These are phyloP conservation scores for Candida gorgasii DNA, from an alignment of 805 yeast genomes.

Conservation along the genomic window DNA sequence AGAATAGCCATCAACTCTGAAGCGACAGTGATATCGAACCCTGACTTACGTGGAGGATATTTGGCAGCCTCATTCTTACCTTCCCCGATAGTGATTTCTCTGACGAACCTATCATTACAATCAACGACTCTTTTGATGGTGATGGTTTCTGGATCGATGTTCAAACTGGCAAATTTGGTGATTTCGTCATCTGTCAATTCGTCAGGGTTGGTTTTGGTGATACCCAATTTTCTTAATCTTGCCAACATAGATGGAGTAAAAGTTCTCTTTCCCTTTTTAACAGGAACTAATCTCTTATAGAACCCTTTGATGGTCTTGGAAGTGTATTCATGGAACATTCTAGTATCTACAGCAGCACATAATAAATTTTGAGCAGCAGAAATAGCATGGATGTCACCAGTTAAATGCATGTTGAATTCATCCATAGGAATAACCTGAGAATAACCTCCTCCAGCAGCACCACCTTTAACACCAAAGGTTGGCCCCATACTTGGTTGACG, in stretches of 20 bases:
- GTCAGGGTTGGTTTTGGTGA: conserved; percentile 75
- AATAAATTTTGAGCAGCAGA: conserved; percentile 78
- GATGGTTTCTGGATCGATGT: conserved; percentile 86
- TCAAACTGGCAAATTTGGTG: conserved; percentile 72
- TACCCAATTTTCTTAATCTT: conserved; percentile 80
- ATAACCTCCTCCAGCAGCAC: conserved; percentile 91
- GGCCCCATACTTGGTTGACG: conserved; percentile 92
- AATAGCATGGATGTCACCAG: conserved; percentile 86
- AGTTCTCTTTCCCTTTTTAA: conserved; percentile 73
- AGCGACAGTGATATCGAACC: conserved; percentile 96
- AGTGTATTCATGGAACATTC: conserved; percentile 81
- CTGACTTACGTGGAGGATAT: conserved; percentile 81
- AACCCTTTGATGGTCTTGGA: conserved; percentile 77
- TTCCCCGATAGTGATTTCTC: conserved; percentile 87
- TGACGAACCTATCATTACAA: conserved; percentile 86
- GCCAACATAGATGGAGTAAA: conserved; percentile 79
- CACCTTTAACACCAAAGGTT: conserved; percentile 85
- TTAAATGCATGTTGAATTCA: conserved; percentile 81
- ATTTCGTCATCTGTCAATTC: conserved; percentile 78
- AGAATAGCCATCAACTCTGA: conserved; percentile 95
- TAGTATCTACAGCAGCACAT: conserved; percentile 84
- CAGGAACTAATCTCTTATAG: conserved; percentile 83
- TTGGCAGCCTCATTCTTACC: conserved; percentile 83
- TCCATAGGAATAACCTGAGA: conserved; percentile 89
- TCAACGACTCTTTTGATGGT: conserved; percentile 94